A percentile compares a stretch with the other conserved stretches of the same genome.
Conservation (phyloP, 805 yeast genomes). For the Candida ulmi region DNA sequence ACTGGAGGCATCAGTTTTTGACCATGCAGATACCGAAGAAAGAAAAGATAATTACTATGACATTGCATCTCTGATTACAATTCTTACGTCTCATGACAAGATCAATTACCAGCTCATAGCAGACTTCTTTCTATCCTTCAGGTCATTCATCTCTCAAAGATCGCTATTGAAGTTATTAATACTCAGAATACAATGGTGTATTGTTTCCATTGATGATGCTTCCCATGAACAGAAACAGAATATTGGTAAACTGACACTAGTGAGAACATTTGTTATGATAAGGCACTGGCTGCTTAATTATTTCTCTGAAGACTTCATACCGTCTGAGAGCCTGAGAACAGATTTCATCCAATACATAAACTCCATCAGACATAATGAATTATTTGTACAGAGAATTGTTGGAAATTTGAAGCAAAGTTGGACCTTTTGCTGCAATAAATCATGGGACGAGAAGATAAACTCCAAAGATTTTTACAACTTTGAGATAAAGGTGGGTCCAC, state of each 20-base stretch:
- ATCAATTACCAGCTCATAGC: slow-evolving; percentile 73
- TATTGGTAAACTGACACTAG: slow-evolving; percentile 59
- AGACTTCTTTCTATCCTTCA: slow-evolving; percentile 81
- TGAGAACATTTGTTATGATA: slow-evolving; percentile 79
- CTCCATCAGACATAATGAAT: slow-evolving; percentile 11
- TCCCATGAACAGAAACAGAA: slow-evolving; percentile 27
- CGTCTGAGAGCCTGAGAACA: slow-evolving; percentile 41
- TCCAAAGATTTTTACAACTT: slow-evolving; percentile 13
- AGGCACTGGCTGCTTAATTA: slow-evolving; percentile 90
- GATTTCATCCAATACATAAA: slow-evolving; percentile 35
- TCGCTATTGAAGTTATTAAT: slow-evolving; percentile 56
- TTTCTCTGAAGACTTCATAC: slow-evolving; percentile 77
- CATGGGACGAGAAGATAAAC: slow-evolving; percentile 27
- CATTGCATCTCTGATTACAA: slow-evolving; percentile 13
- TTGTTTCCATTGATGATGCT: slow-evolving; percentile 30
- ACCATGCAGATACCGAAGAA: slow-evolving; percentile 3
- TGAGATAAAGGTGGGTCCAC: slow-evolving; percentile 23
- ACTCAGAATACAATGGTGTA: slow-evolving; percentile 69
- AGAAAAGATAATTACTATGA: slow-evolving; percentile 7
- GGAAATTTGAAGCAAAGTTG: slow-evolving; percentile 44
- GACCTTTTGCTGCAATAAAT: slow-evolving; percentile 30
- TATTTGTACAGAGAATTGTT: slow-evolving; percentile 31
- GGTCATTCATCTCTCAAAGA: slow-evolving; percentile 58
- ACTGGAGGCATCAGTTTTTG: slow-evolving; percentile 8
- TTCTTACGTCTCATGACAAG: slow-evolving; percentile 18